These are phyloP conservation scores for Botrytis fragariae DNA, from an alignment of 2,329 filamentous ascomycete species.

Conservation along the genomic window DNA sequence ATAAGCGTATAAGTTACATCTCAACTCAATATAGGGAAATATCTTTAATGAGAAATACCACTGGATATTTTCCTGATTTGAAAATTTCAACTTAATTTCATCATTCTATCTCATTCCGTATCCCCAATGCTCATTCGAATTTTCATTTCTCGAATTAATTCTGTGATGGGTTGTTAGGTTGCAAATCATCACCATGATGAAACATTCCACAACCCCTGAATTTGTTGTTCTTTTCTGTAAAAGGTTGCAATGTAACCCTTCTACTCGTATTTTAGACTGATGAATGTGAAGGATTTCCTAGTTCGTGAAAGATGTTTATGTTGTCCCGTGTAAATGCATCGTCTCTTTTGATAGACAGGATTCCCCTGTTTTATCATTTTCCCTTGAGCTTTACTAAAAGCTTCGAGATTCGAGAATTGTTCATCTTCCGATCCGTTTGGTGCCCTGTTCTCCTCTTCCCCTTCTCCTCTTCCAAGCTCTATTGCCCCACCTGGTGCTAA, in stretches of 20 bases:
- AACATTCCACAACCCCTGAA: slow-evolving; percentile 1
- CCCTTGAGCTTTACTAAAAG: not conserved
- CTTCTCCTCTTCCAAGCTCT: not conserved
- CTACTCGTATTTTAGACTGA: not conserved
- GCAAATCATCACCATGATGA: not conserved
- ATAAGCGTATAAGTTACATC: not conserved
- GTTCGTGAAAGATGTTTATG: not conserved
- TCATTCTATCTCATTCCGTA: not conserved
- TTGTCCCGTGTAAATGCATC: not conserved
- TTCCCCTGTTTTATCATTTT: not conserved
- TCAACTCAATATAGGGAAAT: not conserved
- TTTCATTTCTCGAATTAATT: not conserved
- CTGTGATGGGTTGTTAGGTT: not conserved
- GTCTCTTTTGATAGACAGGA: not conserved
- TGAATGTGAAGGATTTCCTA: not conserved
- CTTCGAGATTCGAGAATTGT: not conserved
- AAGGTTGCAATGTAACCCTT: slow-evolving; percentile 9
- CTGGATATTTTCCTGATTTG: not conserved
- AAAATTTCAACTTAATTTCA: not conserved
- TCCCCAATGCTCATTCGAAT: not conserved
- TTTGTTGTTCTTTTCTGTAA: not conserved
- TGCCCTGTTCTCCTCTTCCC: not conserved
- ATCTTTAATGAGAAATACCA: not conserved
- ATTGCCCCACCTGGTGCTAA: slow-evolving; percentile 10
- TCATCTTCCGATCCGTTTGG: not conserved